A percentile compares a stretch with the other conserved stretches of the same genome.
phyloP scores from a whole-genome alignment of 306 rosid genomes.

The Heteromeles arbutifolia region DNA sequence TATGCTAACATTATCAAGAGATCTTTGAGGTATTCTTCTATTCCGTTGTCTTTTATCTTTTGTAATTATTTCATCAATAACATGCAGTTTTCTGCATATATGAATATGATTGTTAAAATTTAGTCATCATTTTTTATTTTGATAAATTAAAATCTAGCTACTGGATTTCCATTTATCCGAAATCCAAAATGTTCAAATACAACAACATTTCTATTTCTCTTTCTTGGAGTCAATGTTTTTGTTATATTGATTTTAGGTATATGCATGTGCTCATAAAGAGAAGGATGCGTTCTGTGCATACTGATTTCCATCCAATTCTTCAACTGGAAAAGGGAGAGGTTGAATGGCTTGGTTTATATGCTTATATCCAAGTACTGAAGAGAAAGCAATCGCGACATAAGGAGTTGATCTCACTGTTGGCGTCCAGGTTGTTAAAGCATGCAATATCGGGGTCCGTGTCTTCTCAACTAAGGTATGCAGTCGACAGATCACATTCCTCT shows the following conservation, averaged over 20 bases:
- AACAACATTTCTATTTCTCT: background rate
- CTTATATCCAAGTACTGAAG: constrained; percentile 56
- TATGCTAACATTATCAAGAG: constrained; percentile 34
- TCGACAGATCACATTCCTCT: constrained; percentile 55
- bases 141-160: background rate
- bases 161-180: background rate
- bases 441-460: constrained; percentile 27
- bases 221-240: constrained; percentile 4
- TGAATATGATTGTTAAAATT: background rate
- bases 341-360: constrained; percentile 81
- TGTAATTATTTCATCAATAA: background rate
- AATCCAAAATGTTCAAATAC: background rate
- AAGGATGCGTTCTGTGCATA: constrained; percentile 40
- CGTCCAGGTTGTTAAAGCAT: constrained; percentile 35
- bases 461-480: constrained; percentile 52
- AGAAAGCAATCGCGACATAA: constrained; percentile 64
- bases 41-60: constrained; percentile 2
- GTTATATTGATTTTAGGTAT: constrained; percentile 41
- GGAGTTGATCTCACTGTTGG: constrained; percentile 45
- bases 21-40: constrained; percentile 50
- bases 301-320: constrained; percentile 41
- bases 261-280: constrained; percentile 57
- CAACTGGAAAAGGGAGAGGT: constrained; percentile 53
- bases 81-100: background rate
- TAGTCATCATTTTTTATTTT: background rate